Evolutionary conservation across 2,329 filamentous ascomycete genomes (phyloP).

Genomic region (Alternaria hordeiaustralica): DNA sequence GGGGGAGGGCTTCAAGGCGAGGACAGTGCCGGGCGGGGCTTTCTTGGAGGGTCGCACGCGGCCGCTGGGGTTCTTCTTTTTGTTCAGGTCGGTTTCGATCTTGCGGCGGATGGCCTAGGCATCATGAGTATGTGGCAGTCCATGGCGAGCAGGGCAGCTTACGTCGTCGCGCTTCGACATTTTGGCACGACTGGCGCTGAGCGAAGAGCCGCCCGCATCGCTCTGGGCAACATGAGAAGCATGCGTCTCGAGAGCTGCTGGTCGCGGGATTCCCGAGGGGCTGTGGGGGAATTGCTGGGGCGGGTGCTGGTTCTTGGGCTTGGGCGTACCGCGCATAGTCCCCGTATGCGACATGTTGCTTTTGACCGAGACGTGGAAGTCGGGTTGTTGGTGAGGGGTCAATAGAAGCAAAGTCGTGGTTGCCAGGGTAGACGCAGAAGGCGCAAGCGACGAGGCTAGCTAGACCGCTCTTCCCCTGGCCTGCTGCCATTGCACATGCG

Average conservation of each 20-base stretch:
- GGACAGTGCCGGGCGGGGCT: conserved; percentile 92
- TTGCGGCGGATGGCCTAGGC: conserved; percentile 90
- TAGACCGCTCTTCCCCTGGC: conserved; percentile 11
- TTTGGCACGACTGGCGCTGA: conserved; percentile 94
- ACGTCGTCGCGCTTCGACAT: conserved; percentile 99
- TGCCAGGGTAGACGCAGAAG: conserved; percentile 33
- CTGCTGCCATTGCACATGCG: neutral
- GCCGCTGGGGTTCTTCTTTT: conserved; percentile 85
- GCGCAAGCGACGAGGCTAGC: conserved; percentile 23
- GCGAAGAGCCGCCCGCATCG: conserved; percentile 69
- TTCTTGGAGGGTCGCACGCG: conserved; percentile 87
- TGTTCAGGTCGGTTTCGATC: conserved; percentile 96
- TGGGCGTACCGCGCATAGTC: conserved; percentile 75
- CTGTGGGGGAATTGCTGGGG: conserved; percentile 64
- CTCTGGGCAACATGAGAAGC: conserved; percentile 57
- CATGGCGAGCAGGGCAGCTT: conserved; percentile 46
- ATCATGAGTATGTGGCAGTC: conserved; percentile 8
- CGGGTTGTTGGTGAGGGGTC: conserved; percentile 28
- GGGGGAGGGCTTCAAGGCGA: conserved; percentile 92
- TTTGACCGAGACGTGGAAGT: conserved; percentile 24
- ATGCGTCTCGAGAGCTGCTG: conserved; percentile 69
- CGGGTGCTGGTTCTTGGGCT: conserved; percentile 68
- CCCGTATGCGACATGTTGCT: conserved; percentile 65
- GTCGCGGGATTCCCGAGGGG: conserved; percentile 75
- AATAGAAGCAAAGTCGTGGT: conserved; percentile 23